Conservation (phyloP, 2,329 filamentous ascomycete genomes). For the Pestalotiopsis sp. region DNA sequence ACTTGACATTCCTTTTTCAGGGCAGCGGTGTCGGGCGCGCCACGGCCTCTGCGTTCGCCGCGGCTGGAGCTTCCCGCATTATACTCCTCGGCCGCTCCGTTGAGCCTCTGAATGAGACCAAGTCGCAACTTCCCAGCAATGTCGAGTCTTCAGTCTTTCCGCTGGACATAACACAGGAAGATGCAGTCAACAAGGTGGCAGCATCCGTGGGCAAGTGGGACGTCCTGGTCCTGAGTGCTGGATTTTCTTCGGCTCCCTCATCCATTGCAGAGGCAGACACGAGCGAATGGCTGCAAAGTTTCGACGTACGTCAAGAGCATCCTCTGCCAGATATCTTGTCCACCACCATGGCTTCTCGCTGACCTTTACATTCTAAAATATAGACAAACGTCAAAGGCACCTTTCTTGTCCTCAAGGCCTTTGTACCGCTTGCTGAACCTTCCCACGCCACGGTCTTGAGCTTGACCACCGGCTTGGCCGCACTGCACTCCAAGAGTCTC, state of each 20-base stretch:
- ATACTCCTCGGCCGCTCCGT: not conserved
- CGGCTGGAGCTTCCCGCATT: not conserved
- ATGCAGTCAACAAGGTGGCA: not conserved
- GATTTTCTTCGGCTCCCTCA: not conserved
- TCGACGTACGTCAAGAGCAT: conserved; percentile 20
- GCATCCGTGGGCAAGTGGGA: not conserved
- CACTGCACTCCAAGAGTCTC: conserved; percentile 5
- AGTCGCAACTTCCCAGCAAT: not conserved
- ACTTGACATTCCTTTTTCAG: not conserved
- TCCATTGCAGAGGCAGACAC: conserved; percentile 14
- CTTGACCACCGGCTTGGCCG: not conserved
- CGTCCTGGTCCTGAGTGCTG: not conserved
- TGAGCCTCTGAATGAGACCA: not conserved
- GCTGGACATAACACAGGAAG: not conserved
- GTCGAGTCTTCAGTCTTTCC: too few relatives aligned
- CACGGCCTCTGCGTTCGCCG: not conserved
- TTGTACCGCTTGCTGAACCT: conserved; percentile 13
- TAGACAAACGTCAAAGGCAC: conserved; percentile 21
- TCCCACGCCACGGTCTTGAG: conserved; percentile 20
- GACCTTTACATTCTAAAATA: not conserved
- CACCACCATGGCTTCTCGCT: not conserved
- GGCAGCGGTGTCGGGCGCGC: not conserved
- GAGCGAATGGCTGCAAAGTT: conserved; percentile 25
- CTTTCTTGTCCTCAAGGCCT: conserved; percentile 14
- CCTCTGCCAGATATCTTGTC: not conserved